Base-by-base conservation (phyloP, 179 eudicot species). In the Drosera spatulata region DNA sequence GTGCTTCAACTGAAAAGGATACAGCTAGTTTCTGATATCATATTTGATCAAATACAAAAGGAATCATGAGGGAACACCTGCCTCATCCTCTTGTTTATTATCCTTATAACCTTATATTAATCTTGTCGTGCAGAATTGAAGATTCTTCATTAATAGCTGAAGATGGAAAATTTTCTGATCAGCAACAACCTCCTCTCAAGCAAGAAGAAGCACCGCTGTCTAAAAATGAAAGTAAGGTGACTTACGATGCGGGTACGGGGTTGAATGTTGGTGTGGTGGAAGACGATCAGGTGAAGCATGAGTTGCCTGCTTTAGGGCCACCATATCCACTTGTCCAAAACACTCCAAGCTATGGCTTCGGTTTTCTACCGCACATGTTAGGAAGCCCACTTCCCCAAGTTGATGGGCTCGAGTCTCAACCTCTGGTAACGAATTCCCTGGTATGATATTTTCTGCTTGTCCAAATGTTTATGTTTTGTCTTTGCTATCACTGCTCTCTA, bases 381-480 rank as follows among this genome's bases (percentile, higher is more conserved):
- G 84, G 82, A 44, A 77, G 69, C 61, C 66, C 73, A 22, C 69
- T 65, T 62, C 71, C 73, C 14, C 82, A 74, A 54, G 55, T 67
- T 53, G 83, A 81, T 65, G 74, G 76, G 59, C 59, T 60, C 64
- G 87, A 80, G 59, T 61, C 75, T 41, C 89, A 81, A 84, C 76
- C 77, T 66, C 69, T 66, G 40, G 68, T 63, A 58, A 67, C 63
- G 60, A 71, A 68, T 57, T 69, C 67, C 49, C 12, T 49, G 67
- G 76, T 77, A 77, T 58, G 33, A 22, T 22, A 15, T 50, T 39
- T 14, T 8, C 58, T 54, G 8, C 41, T 56, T n/a, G 6, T 3
- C 10, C 44, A 43, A 43, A 43, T 43, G 8, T 43, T 7, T 43
- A 4, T 43, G 8, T 43, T 43, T 43, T 43, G 45, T 7, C 45